Conservation (phyloP, 805 yeast species). For the Komagataella kurtzmanii region DNA sequence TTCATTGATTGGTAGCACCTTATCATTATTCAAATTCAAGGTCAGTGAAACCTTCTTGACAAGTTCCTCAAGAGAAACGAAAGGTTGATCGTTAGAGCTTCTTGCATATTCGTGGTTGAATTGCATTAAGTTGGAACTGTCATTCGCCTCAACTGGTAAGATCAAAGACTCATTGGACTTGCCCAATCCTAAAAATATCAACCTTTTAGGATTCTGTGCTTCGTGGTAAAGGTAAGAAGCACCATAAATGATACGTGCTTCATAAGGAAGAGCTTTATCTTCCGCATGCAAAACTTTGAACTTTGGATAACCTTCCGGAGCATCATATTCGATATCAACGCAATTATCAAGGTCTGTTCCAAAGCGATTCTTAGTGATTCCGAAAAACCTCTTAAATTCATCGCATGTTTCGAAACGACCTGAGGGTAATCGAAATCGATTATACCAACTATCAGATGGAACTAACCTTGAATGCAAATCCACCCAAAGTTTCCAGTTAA, state of each 20-base stretch:
- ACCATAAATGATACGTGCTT: constrained; percentile 19
- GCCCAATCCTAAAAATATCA: constrained; percentile 19
- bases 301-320: constrained; percentile 4
- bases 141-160: constrained; percentile 7
- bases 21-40: neutral
- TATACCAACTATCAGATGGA: constrained; percentile 4
- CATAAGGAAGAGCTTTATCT: constrained; percentile 13
- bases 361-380: neutral
- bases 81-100: neutral
- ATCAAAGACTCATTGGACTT: constrained; percentile 11
- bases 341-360: constrained; percentile 2
- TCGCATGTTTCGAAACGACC: constrained; percentile 6
- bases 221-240: constrained; percentile 17
- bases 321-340: neutral
- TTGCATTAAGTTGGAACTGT: neutral
- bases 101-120: neutral
- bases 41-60: neutral
- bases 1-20: neutral
- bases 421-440: constrained; percentile 1
- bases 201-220: constrained; percentile 19
- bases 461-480: constrained; percentile 11
- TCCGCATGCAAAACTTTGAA: constrained; percentile 13
- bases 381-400: constrained; percentile 6
- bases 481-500: constrained; percentile 19
- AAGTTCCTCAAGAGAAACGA: neutral